Evolutionary conservation across 805 yeast genomes (phyloP), one percentile per base, ranked within the genome.

Genomic region (Candida arabinofermentans): DNA sequence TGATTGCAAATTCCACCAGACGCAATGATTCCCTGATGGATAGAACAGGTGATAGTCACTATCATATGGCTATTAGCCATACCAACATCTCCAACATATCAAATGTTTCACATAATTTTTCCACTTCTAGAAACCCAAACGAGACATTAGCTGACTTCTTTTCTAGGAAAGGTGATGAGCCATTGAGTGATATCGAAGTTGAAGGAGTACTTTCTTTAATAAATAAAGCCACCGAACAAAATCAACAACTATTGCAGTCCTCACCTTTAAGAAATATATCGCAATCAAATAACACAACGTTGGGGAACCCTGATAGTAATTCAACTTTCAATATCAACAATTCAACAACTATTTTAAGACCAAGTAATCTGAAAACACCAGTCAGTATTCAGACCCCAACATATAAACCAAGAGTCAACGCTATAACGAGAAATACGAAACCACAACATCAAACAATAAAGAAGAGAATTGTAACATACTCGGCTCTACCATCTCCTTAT

Each of bases 121-220:
- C 41, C 8, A 43, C 47, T 2, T 2, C 34, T 12, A 59, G 58
- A 24, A 65, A 71, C 13, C 80, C 83, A 5, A 83, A 82, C 62
- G 78, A 75, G 24, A 72, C 75, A 24, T 63, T 86, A 36, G 82
- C 88, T 10, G 76, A 72, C 23, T 86, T 87, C 57, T 86, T 86
- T 60, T 70, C 70, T n/a, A 67, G 65, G 34, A 86, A 85, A 58
- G 95, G 95, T n/a, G 75, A 79, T 42, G 64, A 64, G n/a, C 88
- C 91, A 4, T 67, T 87, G 46, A 70, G 81, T 12, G 87, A 81
- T 19, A 69, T 86, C 33, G 96, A 87, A 58, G 74, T 81, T 53
- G 91, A 83, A 61, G 95, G 95, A n/a, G 91, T 86, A 1, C 58
- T 81, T 46, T 75, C 89, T 5, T 61, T 86, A 14, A 67, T 75